Conservation (phyloP, 768 basidiomycete species). For the Tylopilus rubrobrunneus region DNA sequence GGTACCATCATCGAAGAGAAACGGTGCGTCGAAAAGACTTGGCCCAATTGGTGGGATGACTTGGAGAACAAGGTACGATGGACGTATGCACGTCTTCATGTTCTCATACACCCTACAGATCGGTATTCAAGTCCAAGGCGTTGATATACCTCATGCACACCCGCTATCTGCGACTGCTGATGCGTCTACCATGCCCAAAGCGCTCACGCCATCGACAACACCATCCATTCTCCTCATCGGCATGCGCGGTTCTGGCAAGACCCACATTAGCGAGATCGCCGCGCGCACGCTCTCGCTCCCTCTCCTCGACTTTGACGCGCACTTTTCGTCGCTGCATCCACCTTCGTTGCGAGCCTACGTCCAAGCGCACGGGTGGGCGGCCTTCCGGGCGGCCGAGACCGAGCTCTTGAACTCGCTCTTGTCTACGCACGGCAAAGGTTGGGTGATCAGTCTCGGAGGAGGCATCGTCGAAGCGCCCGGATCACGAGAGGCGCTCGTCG, state of each 20-base stretch:
- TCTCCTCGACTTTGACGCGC: constrained; percentile 80
- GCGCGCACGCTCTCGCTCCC: constrained; percentile 68
- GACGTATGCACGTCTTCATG: background rate
- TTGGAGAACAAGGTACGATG: constrained; percentile 80
- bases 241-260: constrained; percentile 98
- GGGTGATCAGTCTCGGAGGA: constrained; percentile 89
- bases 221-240: constrained; percentile 79
- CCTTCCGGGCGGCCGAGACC: constrained; percentile 81
- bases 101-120: constrained; percentile 51
- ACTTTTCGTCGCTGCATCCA: constrained; percentile 63
- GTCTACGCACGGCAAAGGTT: constrained; percentile 44
- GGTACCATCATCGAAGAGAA: constrained; percentile 89
- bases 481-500: constrained; percentile 68
- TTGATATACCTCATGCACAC: constrained; percentile 55
- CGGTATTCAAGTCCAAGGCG: constrained; percentile 81
- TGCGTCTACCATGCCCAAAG: constrained; percentile 28
- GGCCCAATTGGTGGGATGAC: constrained; percentile 99
- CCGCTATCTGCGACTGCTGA: constrained; percentile 37
- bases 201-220: constrained; percentile 29
- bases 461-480: constrained; percentile 86
- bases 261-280: constrained; percentile 78
- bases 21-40: constrained; percentile 98
- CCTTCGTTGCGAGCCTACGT: constrained; percentile 74
- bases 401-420: constrained; percentile 68
- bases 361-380: constrained; percentile 77